Conservation (phyloP, 306 rosid species). For the Purshia tridentata region DNA sequence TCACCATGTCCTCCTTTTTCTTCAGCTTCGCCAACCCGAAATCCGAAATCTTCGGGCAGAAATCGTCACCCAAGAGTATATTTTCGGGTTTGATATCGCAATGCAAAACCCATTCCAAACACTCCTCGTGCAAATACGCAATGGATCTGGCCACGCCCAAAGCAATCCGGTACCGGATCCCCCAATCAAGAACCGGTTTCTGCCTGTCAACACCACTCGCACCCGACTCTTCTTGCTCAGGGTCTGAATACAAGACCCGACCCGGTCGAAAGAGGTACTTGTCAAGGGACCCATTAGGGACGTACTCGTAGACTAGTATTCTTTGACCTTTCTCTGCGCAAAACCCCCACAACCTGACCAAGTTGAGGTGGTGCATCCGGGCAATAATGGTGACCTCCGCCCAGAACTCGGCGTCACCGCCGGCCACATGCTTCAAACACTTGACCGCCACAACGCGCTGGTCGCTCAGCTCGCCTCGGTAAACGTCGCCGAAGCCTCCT, state of each 20-base stretch:
- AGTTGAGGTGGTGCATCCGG: constrained; percentile 91
- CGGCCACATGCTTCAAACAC: constrained; percentile 66
- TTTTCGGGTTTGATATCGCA: constrained; percentile 91
- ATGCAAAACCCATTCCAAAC: constrained; percentile 91
- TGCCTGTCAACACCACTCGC: not conserved
- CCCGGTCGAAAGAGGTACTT: constrained; percentile 46
- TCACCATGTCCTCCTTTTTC: constrained; percentile 81
- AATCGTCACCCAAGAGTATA: constrained; percentile 71
- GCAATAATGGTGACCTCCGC: constrained; percentile 87
- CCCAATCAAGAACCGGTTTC: constrained; percentile 65
- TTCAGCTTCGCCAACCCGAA: constrained; percentile 75
- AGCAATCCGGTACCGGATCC: constrained; percentile 67
- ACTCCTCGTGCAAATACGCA: constrained; percentile 89
- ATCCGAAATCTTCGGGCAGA: constrained; percentile 90
- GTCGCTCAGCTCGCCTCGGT: constrained; percentile 66
- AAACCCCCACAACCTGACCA: constrained; percentile 90
- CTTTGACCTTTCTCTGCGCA: constrained; percentile 89
- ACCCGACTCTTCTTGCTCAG: not conserved
- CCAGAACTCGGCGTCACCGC: constrained; percentile 88
- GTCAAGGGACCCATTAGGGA: constrained; percentile 78
- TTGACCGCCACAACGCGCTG: constrained; percentile 85
- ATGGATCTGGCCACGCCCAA: constrained; percentile 83
- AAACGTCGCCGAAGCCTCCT: constrained; percentile 93
- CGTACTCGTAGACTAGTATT: constrained; percentile 71
- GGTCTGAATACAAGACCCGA: constrained; percentile 4